These are phyloP conservation scores for Rosa rugosa DNA, from an alignment of 306 rosid genomes.

Conservation along the genomic window DNA sequence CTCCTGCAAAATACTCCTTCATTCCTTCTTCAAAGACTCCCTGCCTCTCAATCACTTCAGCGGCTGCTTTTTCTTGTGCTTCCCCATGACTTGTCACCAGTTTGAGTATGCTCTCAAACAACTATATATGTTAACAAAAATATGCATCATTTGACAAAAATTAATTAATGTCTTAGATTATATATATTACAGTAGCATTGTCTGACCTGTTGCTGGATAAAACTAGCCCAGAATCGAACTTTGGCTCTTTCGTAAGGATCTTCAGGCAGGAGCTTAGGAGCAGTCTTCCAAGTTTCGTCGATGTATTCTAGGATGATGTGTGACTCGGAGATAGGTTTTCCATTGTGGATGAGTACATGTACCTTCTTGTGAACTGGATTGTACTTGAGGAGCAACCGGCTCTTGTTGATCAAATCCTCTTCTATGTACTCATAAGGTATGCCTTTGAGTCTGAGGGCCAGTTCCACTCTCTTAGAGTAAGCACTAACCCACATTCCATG, in stretches of 20 bases:
- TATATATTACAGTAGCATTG: no score
- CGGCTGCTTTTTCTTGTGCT: not conserved
- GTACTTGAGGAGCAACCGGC: constrained; percentile 9
- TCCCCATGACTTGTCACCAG: not conserved
- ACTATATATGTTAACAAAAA: not conserved
- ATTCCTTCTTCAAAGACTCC: constrained; percentile 10
- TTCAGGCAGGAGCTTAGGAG: constrained; percentile 22
- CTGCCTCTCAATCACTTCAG: not conserved
- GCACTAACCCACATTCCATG: constrained; percentile 31
- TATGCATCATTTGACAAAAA: no score
- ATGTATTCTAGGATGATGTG: constrained; percentile 31
- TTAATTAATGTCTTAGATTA: no score
- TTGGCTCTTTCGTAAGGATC: constrained; percentile 26
- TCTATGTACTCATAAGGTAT: constrained; percentile 6
- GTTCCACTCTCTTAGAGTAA: constrained; percentile 30
- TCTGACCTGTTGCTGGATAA: not conserved
- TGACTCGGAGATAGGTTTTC: constrained; percentile 34
- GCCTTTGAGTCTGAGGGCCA: not conserved
- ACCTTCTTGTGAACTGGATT: constrained; percentile 37
- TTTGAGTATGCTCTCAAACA: not conserved
- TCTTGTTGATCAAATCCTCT: constrained; percentile 33
- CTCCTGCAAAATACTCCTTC: constrained; percentile 18
- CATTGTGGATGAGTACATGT: constrained; percentile 31
- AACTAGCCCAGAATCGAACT: constrained; percentile 23
- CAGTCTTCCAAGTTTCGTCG: constrained; percentile 33